Evolutionary conservation across 2,329 filamentous ascomycete genomes (phyloP).

Genomic region (Cyphellophora europaea): DNA sequence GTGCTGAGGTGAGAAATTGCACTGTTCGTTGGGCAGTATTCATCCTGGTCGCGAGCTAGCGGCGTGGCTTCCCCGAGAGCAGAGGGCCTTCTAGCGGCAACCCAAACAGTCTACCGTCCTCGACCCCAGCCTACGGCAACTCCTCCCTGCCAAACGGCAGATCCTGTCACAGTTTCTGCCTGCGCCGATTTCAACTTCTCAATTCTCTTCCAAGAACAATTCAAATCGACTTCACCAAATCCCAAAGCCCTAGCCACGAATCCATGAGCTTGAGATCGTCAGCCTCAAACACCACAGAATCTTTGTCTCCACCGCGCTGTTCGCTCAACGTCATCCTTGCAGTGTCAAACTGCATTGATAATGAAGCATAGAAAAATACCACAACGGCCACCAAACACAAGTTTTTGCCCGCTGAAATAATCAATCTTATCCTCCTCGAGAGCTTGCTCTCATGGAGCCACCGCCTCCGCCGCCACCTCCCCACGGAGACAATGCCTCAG

Average conservation of each 20-base stretch:
- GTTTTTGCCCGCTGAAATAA: background rate
- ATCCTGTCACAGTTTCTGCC: background rate
- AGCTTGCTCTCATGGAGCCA: slow-evolving; percentile 26
- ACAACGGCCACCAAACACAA: background rate
- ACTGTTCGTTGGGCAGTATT: too few relatives aligned
- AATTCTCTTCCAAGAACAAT: background rate
- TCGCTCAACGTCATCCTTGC: background rate
- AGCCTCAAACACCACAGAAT: background rate
- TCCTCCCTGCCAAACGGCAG: background rate
- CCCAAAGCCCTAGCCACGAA: background rate
- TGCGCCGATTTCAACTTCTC: background rate
- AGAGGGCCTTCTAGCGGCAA: background rate
- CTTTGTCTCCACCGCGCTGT: background rate
- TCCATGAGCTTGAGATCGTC: slow-evolving; percentile 8
- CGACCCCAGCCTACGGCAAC: background rate
- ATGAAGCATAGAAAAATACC: background rate
- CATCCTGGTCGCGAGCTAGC: background rate
- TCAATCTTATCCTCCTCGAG: background rate
- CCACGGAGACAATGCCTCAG: slow-evolving; percentile 69
- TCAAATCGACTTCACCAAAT: background rate
- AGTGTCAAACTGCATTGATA: background rate
- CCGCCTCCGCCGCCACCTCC: slow-evolving; percentile 76
- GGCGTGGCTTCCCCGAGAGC: background rate
- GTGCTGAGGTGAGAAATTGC: too few relatives aligned
- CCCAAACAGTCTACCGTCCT: background rate